phyloP scores from a whole-genome alignment of 305 asterid genomes.

The Andrographis paniculata region DNA sequence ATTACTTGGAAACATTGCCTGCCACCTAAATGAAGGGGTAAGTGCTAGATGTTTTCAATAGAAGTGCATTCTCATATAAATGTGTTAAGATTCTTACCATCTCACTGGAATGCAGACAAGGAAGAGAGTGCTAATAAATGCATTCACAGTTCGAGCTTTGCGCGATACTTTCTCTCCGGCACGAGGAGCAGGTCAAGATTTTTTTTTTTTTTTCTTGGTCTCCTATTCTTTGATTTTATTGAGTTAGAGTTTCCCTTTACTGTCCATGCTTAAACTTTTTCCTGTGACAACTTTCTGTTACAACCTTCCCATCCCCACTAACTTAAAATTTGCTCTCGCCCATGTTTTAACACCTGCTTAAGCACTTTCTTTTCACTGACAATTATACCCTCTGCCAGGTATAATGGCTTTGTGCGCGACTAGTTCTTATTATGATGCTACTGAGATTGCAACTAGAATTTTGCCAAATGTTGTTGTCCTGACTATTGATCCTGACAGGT shows the following conservation, averaged over 20 bases:
- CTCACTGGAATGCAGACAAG: slow-evolving; percentile 57
- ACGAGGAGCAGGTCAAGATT: slow-evolving; percentile 87
- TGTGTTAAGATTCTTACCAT: slow-evolving; percentile 5
- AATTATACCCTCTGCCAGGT: slow-evolving; percentile 41
- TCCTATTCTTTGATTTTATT: neutral
- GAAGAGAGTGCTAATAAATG: slow-evolving; percentile 96
- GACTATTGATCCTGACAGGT: slow-evolving; percentile 96
- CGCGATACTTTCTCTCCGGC: slow-evolving; percentile 98
- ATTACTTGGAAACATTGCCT: slow-evolving; percentile 94
- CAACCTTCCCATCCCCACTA: neutral
- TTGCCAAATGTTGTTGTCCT: slow-evolving; percentile 84
- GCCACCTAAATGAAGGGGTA: slow-evolving; percentile 96
- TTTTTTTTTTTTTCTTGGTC: neutral
- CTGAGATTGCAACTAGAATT: slow-evolving; percentile 94
- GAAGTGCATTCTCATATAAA: neutral
- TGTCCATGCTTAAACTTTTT: neutral
- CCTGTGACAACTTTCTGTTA: neutral
- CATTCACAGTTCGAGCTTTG: slow-evolving; percentile 94
- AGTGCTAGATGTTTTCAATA: slow-evolving; percentile 25
- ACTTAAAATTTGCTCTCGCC: neutral
- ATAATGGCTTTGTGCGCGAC: slow-evolving; percentile 95
- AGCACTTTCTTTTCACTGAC: neutral
- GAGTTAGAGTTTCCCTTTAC: too few species aligned
- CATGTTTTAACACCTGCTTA: neutral
- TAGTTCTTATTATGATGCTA: slow-evolving; percentile 78